Evolutionary conservation across 106 monocot species (phyloP), one percentile per base, ranked within the genome.

Genomic region (Amphibolis antarctica): DNA sequence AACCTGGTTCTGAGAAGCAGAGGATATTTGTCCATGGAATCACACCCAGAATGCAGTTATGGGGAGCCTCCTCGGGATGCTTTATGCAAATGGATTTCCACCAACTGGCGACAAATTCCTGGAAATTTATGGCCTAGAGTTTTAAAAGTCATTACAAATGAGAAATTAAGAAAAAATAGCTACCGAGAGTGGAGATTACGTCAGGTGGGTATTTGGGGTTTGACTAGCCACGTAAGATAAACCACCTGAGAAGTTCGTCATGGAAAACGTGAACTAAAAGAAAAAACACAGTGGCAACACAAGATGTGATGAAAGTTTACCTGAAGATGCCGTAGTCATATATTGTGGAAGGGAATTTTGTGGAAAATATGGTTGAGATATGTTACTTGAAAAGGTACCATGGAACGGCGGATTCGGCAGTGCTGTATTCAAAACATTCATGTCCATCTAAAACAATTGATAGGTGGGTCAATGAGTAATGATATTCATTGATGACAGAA

Each of bases 41-140:
- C 13, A 57, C 57, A 57, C 57, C 57, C 27, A 6, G 15, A 28
- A 15, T 27, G 14, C 27, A 25, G 27, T 19, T 53, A 19, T 28
- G 26, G 25, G 26, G 57, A 28, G 28, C 57, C 57, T 57, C 28
- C 27, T 57, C 26, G 14, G 23, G 12, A 57, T 30, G 1, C 14
- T 7, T 43, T 61, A 61, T 42, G 60, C 60, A 61, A 61, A 61
- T 43, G 60, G 60, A 42, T 61, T 61, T 43, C 60, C 60, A 43
- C 42, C 42, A n/a, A 30, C 9, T 42, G 44, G 43, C 10, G 60
- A 23, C 22, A 61, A 42, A 42, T n/a, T 61, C 42, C 60, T 61
- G 60, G 20, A 44, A 43, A 1, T 28, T 19, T n/a, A 61, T 13
- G 42, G 22, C 9, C 23, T 57, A 28, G 29, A 57, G 28, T 57